Evolutionary conservation across 1,139 yeast species (phyloP).

Genomic region (Debaryomyces singareniensis): DNA sequence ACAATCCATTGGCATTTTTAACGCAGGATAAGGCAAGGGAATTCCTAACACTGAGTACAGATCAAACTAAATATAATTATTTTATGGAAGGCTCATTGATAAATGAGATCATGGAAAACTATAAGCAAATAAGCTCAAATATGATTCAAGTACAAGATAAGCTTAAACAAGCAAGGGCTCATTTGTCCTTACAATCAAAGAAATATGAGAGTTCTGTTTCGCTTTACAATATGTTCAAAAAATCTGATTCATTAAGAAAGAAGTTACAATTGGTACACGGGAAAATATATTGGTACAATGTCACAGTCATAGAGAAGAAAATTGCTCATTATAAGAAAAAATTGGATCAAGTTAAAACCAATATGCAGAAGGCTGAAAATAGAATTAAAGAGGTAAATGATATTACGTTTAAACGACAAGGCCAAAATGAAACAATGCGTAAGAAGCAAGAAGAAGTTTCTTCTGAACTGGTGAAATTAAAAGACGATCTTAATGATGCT

Average conservation of each 20-base stretch:
- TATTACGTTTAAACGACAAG: slow-evolving; percentile 9
- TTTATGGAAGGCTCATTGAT: slow-evolving; percentile 79
- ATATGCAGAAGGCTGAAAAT: slow-evolving; percentile 12
- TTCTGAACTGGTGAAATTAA: slow-evolving; percentile 5
- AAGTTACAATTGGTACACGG: slow-evolving; percentile 47
- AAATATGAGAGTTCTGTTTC: slow-evolving; percentile 30
- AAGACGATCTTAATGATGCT: slow-evolving; percentile 4
- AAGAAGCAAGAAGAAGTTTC: slow-evolving; percentile 15
- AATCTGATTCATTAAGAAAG: slow-evolving; percentile 36
- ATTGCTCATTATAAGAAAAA: slow-evolving; percentile 13
- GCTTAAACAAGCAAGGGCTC: slow-evolving; percentile 24
- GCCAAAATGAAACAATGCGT: slow-evolving; percentile 13
- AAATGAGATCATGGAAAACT: slow-evolving; percentile 52
- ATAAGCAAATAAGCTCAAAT: slow-evolving; percentile 34
- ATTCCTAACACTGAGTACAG: slow-evolving; percentile 71
- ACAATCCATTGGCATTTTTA: slow-evolving; percentile 87
- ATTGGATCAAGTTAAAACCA: slow-evolving; percentile 13
- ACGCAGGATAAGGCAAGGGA: slow-evolving; percentile 95
- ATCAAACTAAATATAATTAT: slow-evolving; percentile 61
- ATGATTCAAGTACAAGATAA: slow-evolving; percentile 34
- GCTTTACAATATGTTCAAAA: slow-evolving; percentile 32
- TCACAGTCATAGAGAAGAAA: slow-evolving; percentile 28
- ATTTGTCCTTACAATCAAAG: slow-evolving; percentile 18
- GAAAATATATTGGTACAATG: slow-evolving; percentile 61
- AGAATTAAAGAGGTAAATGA: slow-evolving; percentile 6